Conservation (phyloP, 345 rosid genomes). For the Linum lewisii region DNA sequence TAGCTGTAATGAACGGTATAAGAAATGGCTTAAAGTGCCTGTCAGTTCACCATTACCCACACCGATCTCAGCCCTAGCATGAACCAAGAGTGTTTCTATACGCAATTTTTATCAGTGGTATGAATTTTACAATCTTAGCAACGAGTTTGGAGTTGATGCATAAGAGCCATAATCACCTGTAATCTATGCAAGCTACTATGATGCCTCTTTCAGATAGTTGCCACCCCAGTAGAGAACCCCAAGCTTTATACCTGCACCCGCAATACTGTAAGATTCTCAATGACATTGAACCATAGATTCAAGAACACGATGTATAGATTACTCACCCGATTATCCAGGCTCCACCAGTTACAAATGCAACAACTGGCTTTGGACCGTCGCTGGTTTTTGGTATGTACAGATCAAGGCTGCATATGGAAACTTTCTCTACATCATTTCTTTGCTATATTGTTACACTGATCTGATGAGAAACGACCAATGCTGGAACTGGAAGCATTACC, state of each 20-base stretch:
- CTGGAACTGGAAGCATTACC: constrained; percentile 26
- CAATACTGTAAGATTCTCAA: constrained; percentile 15
- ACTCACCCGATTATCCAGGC: constrained; percentile 99
- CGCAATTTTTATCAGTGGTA: too few species aligned
- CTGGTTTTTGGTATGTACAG: constrained; percentile 69
- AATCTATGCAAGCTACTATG: constrained; percentile 94
- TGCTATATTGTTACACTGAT: not conserved
- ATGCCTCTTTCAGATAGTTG: constrained; percentile 86
- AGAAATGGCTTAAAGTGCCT: too few species aligned
- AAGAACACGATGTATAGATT: not conserved
- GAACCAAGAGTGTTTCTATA: not conserved
- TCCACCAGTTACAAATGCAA: constrained; percentile 94
- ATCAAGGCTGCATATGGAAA: constrained; percentile 59
- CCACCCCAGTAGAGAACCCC: constrained; percentile 97
- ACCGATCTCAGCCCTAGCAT: too few species aligned
- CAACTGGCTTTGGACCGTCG: constrained; percentile 73
- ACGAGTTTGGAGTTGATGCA: too few species aligned
- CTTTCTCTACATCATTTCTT: not conserved
- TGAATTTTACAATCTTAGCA: too few species aligned
- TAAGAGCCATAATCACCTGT: constrained; percentile 61
- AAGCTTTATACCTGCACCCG: constrained; percentile 81
- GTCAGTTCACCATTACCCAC: too few species aligned
- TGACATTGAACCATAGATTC: not conserved
- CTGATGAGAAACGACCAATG: not conserved
- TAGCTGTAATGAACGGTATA: too few species aligned